Base-by-base conservation (phyloP, 116 monocot species). In the Thalassia testudinum region DNA sequence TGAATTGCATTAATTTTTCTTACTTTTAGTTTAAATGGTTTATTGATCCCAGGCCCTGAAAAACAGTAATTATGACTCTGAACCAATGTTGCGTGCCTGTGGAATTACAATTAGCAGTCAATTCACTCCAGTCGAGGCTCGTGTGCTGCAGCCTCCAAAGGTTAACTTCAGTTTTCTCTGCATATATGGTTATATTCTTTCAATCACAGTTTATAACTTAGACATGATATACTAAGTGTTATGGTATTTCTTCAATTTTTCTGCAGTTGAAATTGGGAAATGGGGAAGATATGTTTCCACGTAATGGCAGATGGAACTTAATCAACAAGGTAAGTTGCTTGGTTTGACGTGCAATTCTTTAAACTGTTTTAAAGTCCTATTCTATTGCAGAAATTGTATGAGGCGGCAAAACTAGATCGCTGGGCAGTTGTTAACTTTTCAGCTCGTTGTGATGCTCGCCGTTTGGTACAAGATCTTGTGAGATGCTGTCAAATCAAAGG, bases 401-500 rank as follows among this genome's bases (percentile, higher is more conserved):
- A 64, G 27, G 67, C 86, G 1, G 49, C 30, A 2, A 37, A 27
- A 1, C 53, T 92, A 0, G 67, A 76, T 6, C 52, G 63, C 0
- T 92, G 92, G 92, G 92, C 86, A 53, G 72, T 92, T 21, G 86
- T 92, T 0, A 92, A 82, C 52, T 92, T 92, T 45, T 92, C 92
- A 24, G 82, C 83, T 40, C 76, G 86, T 2, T 92, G 92, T 47
- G 67, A 86, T 56, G 34, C 68, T 2, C 30, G 64, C 18, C 47
- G 20, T 24, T 71, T 92, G 26, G 63, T 83, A 5, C 57, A 66
- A 0, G 82, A 86, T 30, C 67, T 92, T 47, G 60, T 71, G 1
- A 79, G 67, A 53, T 92, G 92, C 70, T 82, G 72, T 12, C 27
- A 68, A 1, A 68, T 77, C 68, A 92, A 86, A 47, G 92, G 92